phyloP scores from a whole-genome alignment of 805 yeast species.

The Komagataella phaffii region DNA sequence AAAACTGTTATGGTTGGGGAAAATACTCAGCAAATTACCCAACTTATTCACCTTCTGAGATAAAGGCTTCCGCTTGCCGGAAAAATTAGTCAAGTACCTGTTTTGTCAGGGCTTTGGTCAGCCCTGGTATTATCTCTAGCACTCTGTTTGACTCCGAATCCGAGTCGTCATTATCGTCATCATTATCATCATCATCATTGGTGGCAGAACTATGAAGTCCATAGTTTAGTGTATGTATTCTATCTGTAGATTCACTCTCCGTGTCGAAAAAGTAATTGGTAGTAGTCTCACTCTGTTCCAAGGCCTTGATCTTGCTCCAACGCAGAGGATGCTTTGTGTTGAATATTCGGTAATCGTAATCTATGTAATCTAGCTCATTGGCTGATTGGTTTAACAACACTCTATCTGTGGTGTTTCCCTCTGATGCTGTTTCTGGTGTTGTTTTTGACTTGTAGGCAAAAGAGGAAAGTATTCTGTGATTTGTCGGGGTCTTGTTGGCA shows the following conservation, averaged over 20 bases:
- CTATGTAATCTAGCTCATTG: constrained; percentile 13
- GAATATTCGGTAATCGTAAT: constrained; percentile 21
- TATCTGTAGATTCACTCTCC: constrained; percentile 9
- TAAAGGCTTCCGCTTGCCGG: background rate
- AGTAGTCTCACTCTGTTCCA: constrained; percentile 22
- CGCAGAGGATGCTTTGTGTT: constrained; percentile 19
- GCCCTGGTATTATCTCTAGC: background rate
- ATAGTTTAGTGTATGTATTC: constrained; percentile 3
- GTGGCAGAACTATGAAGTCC: constrained; percentile 4
- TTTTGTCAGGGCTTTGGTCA: background rate
- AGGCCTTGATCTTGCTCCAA: constrained; percentile 19
- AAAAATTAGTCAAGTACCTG: background rate
- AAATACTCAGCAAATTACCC: background rate
- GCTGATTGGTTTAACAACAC: constrained; percentile 10
- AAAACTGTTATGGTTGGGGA: background rate
- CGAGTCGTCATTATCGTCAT: constrained; percentile 3
- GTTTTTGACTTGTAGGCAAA: background rate
- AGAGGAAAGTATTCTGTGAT: background rate
- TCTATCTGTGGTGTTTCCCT: background rate
- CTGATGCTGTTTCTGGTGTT: background rate
- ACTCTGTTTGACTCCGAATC: background rate
- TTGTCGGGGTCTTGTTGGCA: background rate
- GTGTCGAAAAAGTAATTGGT: constrained; percentile 15
- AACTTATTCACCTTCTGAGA: background rate
- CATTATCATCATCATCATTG: constrained; percentile 5